Conservation (phyloP, 768 basidiomycete genomes). For the Ephemerocybe angulata region DNA sequence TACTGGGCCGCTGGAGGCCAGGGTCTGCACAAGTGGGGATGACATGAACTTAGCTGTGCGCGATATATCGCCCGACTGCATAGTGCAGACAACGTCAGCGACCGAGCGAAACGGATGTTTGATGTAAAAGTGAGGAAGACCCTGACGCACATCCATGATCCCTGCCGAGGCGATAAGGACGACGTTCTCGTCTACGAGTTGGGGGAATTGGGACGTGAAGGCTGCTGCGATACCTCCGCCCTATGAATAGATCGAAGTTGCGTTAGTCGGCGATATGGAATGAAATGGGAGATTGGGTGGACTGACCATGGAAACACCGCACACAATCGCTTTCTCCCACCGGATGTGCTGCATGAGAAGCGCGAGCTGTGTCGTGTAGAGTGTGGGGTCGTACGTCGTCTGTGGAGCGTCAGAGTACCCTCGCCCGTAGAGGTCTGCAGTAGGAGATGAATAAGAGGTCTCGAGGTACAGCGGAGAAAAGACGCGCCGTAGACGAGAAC, state of each 20-base stretch:
- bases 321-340: conserved; percentile 64
- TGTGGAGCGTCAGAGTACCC: conserved; percentile 82
- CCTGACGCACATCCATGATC: conserved; percentile 52
- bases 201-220: conserved; percentile 68
- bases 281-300: not conserved
- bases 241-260: conserved; percentile 34
- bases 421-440: conserved; percentile 71
- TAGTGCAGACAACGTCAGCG: not conserved
- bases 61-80: conserved; percentile 61
- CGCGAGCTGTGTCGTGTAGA: conserved; percentile 78
- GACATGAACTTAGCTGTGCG: conserved; percentile 77
- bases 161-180: conserved; percentile 69
- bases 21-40: conserved; percentile 64
- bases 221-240: conserved; percentile 73
- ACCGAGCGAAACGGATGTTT: too few relatives aligned
- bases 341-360: conserved; percentile 74
- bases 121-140: not conserved
- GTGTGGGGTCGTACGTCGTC: conserved; percentile 56
- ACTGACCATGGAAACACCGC: conserved; percentile 76
- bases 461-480: not conserved
- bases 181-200: conserved; percentile 62
- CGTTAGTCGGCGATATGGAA: not conserved
- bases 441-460: not conserved
- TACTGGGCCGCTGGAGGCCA: conserved; percentile 60
- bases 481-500: conserved; percentile 69